Evolutionary conservation across 176 grass and related monocot species (phyloP).

Genomic region (Oryza nivara): DNA sequence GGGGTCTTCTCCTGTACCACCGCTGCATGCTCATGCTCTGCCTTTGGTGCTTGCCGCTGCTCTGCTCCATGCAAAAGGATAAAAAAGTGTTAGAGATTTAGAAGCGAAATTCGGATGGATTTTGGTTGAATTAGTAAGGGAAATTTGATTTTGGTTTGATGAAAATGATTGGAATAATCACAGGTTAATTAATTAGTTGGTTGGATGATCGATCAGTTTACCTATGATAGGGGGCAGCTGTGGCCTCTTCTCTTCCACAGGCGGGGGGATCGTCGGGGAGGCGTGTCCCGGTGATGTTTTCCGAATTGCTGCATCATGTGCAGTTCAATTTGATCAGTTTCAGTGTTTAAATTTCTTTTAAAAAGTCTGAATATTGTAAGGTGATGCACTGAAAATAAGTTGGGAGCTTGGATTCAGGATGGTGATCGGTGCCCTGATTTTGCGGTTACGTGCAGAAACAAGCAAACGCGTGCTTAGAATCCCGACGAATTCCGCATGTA

Average conservation of each 20-base stretch:
- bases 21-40: conserved; percentile 12
- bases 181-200: not conserved
- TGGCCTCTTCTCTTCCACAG: conserved; percentile 41
- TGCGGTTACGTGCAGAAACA: not conserved
- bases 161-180: not conserved
- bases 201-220: conserved; percentile 27
- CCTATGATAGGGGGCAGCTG: conserved; percentile 40
- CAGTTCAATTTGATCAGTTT: conserved; percentile 16
- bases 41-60: conserved; percentile 26
- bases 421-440: not conserved
- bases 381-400: not conserved
- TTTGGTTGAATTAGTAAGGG: not conserved
- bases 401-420: not conserved
- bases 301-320: conserved; percentile 47
- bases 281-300: conserved; percentile 40
- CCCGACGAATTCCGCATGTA: not conserved
- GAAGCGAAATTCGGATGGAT: not conserved
- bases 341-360: not conserved
- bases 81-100: not conserved
- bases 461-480: not conserved
- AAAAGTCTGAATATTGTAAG: not conserved
- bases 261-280: conserved; percentile 23
- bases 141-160: not conserved
- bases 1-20: conserved; percentile 30
- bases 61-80: conserved; percentile 43